Evolutionary conservation across 2,329 filamentous ascomycete genomes (phyloP).

Genomic region (Calonectria honghensis): DNA sequence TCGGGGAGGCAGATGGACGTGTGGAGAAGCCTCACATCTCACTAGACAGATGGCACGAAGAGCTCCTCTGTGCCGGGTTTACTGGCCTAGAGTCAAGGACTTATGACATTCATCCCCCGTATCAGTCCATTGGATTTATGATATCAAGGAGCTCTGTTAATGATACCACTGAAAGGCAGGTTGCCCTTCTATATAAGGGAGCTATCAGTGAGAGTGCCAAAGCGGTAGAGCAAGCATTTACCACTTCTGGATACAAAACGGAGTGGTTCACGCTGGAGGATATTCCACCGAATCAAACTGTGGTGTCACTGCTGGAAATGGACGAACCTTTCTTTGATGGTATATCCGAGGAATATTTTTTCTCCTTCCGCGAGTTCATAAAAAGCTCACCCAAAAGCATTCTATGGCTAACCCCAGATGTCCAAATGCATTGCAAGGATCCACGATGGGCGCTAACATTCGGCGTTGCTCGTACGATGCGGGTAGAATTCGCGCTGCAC

Average conservation of each 20-base stretch:
- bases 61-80: neutral
- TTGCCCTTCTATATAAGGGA: neutral
- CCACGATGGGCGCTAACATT: neutral
- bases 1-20: neutral
- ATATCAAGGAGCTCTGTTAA: neutral
- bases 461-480: neutral
- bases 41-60: neutral
- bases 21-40: neutral
- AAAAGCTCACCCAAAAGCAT: neutral
- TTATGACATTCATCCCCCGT: neutral
- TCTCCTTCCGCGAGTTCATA: neutral
- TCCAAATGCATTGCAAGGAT: neutral
- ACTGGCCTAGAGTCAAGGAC: neutral
- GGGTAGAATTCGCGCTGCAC: neutral
- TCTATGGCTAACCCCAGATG: neutral
- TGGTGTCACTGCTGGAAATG: neutral
- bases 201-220: neutral
- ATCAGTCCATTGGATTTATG: neutral
- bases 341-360: neutral
- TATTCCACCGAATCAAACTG: neutral
- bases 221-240: neutral
- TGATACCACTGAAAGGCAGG: neutral
- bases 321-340: constrained; percentile 1
- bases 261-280: neutral
- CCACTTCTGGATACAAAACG: neutral